Percentiles rank a stretch among this genome's conserved stretches.
phyloP scores from a whole-genome alignment of 2,329 filamentous ascomycete genomes.

The Bertia moriformis region DNA sequence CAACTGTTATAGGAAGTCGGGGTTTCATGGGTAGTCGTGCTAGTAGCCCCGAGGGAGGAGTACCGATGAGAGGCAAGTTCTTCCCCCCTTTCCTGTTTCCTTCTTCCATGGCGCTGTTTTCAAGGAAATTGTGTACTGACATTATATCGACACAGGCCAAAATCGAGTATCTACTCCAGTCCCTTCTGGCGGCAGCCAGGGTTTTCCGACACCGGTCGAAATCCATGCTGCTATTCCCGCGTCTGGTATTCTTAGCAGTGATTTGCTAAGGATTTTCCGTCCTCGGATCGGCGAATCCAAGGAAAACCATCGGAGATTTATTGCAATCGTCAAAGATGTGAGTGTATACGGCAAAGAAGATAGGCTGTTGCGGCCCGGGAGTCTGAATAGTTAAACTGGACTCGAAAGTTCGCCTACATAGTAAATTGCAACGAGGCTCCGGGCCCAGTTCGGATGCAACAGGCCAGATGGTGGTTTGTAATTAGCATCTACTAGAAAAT shows the following conservation, averaged over 20 bases:
- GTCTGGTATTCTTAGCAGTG: constrained; percentile 24
- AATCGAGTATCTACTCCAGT: constrained; percentile 15
- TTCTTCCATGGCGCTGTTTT: not conserved
- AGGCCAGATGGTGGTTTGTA: no score
- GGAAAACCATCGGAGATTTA: constrained; percentile 22
- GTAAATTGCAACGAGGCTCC: no score
- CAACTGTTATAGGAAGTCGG: constrained; percentile 14
- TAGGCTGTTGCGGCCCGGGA: constrained; percentile 20
- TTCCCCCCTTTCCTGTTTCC: constrained; percentile 4
- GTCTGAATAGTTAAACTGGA: no score
- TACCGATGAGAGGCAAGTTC: constrained; percentile 11
- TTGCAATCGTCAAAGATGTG: constrained; percentile 25
- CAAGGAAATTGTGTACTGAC: not conserved
- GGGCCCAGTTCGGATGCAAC: no score
- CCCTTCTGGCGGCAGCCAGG: constrained; percentile 6
- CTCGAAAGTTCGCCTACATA: no score
- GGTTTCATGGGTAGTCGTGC: constrained; percentile 17
- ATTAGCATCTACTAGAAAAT: no score
- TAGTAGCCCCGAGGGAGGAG: constrained; percentile 19
- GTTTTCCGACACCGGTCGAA: constrained; percentile 26
- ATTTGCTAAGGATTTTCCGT: constrained; percentile 24
- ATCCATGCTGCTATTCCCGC: constrained; percentile 27
- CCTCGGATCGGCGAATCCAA: constrained; percentile 22
- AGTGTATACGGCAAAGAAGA: constrained; percentile 24
- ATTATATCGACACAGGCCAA: constrained; percentile 7